Conservation (phyloP, 129 eudicot species). For the Logfia minima region DNA sequence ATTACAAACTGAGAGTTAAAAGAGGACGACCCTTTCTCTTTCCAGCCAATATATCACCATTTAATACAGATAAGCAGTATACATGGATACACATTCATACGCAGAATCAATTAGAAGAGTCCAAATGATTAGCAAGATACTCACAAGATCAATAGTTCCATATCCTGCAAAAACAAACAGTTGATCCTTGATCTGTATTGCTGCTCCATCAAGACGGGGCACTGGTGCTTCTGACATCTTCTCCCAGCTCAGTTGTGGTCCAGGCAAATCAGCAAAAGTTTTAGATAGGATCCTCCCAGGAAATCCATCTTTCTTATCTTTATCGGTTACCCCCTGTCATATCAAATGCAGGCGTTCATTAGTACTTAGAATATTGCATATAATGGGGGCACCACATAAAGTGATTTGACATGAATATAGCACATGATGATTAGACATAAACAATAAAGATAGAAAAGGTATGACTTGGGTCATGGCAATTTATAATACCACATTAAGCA, state of each 20-base stretch:
- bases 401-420: slow-evolving; percentile 9
- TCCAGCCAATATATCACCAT: no score
- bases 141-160: slow-evolving; percentile 83
- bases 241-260: slow-evolving; percentile 80
- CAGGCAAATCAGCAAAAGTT: slow-evolving; percentile 92
- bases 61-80: not conserved
- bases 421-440: not conserved
- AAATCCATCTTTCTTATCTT: slow-evolving; percentile 21
- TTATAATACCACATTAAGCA: slow-evolving; percentile 7
- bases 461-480: not conserved
- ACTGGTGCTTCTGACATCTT: slow-evolving; percentile 81
- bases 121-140: slow-evolving; percentile 12
- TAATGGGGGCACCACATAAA: not conserved
- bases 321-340: slow-evolving; percentile 30
- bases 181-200: slow-evolving; percentile 76
- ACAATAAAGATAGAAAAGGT: not conserved
- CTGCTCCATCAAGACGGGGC: slow-evolving; percentile 96
- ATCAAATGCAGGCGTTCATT: not conserved
- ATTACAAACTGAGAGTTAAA: no score
- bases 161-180: slow-evolving; percentile 95
- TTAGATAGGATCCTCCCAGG: slow-evolving; percentile 54
- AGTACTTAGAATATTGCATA: not conserved
- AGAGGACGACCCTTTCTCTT: no score
- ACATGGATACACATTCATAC: not conserved
- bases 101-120: not conserved